phyloP scores from a whole-genome alignment of 352 stramenopile genomes.

The Globisporangium polare region DNA sequence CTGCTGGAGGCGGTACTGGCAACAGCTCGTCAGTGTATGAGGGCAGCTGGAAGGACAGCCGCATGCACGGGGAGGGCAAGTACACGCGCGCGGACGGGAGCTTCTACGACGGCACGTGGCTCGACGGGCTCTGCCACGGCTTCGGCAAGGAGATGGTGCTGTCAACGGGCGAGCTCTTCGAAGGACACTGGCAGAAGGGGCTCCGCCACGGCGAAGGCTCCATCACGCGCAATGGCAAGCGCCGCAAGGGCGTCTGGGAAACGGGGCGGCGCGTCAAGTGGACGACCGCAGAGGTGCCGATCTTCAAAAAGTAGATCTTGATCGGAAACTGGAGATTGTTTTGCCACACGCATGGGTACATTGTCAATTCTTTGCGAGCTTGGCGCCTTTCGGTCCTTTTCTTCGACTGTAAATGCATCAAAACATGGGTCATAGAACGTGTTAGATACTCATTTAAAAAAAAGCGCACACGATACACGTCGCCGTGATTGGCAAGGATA shows the following conservation, averaged over 20 bases:
- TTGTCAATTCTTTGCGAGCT: conserved; percentile 45
- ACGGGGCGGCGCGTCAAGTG: conserved; percentile 56
- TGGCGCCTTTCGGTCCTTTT: conserved; percentile 48
- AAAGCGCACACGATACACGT: background rate
- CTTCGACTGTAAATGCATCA: conserved; percentile 27
- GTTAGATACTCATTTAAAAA: too few species aligned
- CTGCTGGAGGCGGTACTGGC: background rate
- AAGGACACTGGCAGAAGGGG: conserved; percentile 54
- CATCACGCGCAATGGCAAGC: conserved; percentile 37
- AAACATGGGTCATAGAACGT: background rate
- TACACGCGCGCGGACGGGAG: conserved; percentile 53
- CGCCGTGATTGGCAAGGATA: too few species aligned
- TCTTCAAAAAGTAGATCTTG: conserved; percentile 23
- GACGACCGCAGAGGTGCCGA: conserved; percentile 50
- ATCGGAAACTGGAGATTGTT: background rate
- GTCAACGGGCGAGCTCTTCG: conserved; percentile 43
- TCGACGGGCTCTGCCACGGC: conserved; percentile 53
- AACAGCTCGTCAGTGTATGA: conserved; percentile 34
- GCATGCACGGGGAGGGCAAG: conserved; percentile 67
- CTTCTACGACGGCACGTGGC: conserved; percentile 67
- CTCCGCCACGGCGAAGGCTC: conserved; percentile 54
- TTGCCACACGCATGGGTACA: background rate
- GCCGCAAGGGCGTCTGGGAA: conserved; percentile 54
- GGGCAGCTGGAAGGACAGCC: conserved; percentile 52
- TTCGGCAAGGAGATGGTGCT: conserved; percentile 48